Evolutionary conservation across 352 stramenopile species (phyloP).

Genomic region (Globisporangium heterothallicum): DNA sequence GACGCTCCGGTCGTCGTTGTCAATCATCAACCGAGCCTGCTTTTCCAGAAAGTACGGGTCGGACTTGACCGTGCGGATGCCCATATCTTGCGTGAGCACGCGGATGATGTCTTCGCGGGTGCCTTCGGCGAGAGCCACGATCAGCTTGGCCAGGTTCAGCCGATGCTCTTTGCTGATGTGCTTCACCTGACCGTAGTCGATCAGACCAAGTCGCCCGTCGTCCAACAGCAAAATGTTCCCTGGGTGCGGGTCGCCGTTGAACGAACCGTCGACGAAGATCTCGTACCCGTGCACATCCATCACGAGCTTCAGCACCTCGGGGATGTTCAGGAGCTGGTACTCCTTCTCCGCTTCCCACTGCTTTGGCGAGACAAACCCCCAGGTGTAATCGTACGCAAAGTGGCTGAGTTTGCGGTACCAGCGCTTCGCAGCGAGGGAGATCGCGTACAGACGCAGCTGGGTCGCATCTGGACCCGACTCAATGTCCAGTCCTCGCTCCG

Average conservation of each 20-base stretch:
- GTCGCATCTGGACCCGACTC: slow-evolving; percentile 59
- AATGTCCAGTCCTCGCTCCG: slow-evolving; percentile 58
- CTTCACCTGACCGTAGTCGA: slow-evolving; percentile 92
- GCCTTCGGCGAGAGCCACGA: slow-evolving; percentile 73
- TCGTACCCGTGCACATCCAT: slow-evolving; percentile 90
- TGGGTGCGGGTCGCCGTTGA: slow-evolving; percentile 90
- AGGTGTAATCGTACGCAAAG: slow-evolving; percentile 77
- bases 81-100: slow-evolving; percentile 74
- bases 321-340: slow-evolving; percentile 71
- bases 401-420: slow-evolving; percentile 30
- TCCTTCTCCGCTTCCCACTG: slow-evolving; percentile 35
- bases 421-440: slow-evolving; percentile 37
- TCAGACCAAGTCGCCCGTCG: slow-evolving; percentile 84
- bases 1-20: slow-evolving; percentile 75
- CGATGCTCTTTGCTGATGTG: slow-evolving; percentile 67
- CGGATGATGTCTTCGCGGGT: slow-evolving; percentile 70
- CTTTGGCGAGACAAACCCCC: slow-evolving; percentile 68
- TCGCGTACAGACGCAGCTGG: slow-evolving; percentile 48
- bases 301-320: slow-evolving; percentile 77
- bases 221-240: slow-evolving; percentile 90
- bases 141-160: slow-evolving; percentile 73
- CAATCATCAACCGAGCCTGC: slow-evolving; percentile 79
- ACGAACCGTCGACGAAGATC: slow-evolving; percentile 90
- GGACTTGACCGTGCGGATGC: slow-evolving; percentile 65
- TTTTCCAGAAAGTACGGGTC: slow-evolving; percentile 84